Evolutionary conservation across 1,139 yeast genomes (phyloP).

Genomic region (Taphrina sp.): DNA sequence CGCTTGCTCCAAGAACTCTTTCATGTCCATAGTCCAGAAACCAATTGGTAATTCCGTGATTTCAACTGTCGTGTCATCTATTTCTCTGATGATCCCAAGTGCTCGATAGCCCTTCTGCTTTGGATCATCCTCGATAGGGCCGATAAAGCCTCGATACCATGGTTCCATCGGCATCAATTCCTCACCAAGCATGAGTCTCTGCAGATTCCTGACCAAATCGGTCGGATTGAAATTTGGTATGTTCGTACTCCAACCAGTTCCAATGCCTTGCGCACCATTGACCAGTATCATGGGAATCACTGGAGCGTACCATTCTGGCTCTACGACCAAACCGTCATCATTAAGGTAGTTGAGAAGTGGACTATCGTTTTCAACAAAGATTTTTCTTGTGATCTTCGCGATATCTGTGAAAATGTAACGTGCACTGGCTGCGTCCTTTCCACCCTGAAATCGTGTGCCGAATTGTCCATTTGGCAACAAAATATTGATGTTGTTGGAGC

Average conservation of each 20-base stretch:
- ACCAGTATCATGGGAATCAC: constrained; percentile 88
- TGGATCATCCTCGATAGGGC: constrained; percentile 58
- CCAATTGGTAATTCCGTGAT: constrained; percentile 91
- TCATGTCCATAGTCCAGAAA: constrained; percentile 88
- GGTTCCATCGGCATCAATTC: constrained; percentile 75
- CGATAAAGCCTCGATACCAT: constrained; percentile 97
- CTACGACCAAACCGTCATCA: constrained; percentile 92
- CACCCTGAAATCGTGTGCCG: constrained; percentile 96
- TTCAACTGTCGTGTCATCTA: constrained; percentile 76
- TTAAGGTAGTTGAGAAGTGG: constrained; percentile 75
- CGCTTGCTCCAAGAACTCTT: constrained; percentile 75
- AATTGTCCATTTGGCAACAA: constrained; percentile 92
- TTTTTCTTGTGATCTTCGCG: constrained; percentile 66
- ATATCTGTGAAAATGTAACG: constrained; percentile 93
- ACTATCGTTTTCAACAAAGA: constrained; percentile 78
- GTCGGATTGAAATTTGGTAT: constrained; percentile 87
- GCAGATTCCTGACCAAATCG: constrained; percentile 74
- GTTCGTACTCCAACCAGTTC: constrained; percentile 97
- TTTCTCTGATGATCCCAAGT: constrained; percentile 75
- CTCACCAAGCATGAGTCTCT: constrained; percentile 70
- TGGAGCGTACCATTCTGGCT: constrained; percentile 95
- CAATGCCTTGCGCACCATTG: constrained; percentile 97
- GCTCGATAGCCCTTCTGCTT: constrained; percentile 64
- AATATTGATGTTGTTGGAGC: constrained; percentile 82
- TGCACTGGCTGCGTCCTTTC: constrained; percentile 98